A percentile compares a stretch with the other conserved stretches of the same genome.
phyloP scores from a whole-genome alignment of 2,329 filamentous ascomycete species.

The Neonectria punicea region DNA sequence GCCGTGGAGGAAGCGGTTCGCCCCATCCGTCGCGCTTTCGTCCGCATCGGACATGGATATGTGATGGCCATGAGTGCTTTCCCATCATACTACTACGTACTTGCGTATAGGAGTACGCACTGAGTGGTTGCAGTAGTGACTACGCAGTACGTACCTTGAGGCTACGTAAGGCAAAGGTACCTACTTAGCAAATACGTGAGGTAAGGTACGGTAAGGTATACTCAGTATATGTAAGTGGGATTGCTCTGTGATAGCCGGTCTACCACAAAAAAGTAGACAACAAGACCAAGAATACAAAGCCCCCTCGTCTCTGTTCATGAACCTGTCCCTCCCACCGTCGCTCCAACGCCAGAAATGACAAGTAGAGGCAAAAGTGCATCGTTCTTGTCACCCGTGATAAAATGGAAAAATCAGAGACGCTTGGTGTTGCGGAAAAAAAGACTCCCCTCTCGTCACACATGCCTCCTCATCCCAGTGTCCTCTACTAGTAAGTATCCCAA shows the following conservation, averaged over 20 bases:
- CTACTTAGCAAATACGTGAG: background rate
- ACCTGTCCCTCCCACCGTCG: constrained; percentile 8
- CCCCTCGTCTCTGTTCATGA: constrained; percentile 18
- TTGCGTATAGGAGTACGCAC: background rate
- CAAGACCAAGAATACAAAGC: constrained; percentile 7
- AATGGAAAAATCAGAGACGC: constrained; percentile 8
- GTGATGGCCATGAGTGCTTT: background rate
- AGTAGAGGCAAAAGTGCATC: constrained; percentile 9
- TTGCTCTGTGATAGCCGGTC: constrained; percentile 20
- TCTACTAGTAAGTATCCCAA: constrained; percentile 21
- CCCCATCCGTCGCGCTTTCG: background rate
- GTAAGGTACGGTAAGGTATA: background rate
- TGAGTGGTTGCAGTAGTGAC: too few species aligned
- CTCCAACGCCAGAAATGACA: constrained; percentile 22
- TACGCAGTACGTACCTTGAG: background rate
- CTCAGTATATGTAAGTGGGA: constrained; percentile 13
- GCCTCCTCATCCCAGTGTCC: constrained; percentile 6
- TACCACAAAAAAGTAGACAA: constrained; percentile 16
- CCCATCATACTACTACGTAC: background rate
- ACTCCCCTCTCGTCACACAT: background rate
- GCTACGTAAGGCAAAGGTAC: background rate
- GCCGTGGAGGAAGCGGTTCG: constrained; percentile 7
- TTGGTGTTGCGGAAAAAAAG: constrained; percentile 6
- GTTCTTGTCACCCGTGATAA: background rate
- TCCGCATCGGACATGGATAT: background rate